Conservation (phyloP, 2,329 filamentous ascomycete species). For the Penicillium polonicum region DNA sequence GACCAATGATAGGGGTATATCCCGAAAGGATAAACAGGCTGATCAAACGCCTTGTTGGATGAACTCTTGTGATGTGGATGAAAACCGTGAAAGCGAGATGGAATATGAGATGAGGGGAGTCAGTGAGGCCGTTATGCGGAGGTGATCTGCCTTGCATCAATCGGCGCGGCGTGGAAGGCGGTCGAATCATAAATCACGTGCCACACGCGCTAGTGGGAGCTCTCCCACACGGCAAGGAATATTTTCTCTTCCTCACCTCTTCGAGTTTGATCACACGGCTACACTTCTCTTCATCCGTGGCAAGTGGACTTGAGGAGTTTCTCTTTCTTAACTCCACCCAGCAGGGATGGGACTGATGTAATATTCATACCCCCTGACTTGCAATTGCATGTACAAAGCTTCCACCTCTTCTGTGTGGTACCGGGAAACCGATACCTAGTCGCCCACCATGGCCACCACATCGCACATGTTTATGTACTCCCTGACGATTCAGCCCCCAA, state of each 20-base stretch:
- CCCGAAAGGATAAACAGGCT: background rate
- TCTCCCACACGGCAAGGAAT: slow-evolving; percentile 31
- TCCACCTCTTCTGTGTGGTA: slow-evolving; percentile 13
- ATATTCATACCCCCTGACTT: slow-evolving; percentile 28
- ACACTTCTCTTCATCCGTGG: slow-evolving; percentile 9
- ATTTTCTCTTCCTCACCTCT: slow-evolving; percentile 23
- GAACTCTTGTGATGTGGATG: background rate
- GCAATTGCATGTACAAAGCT: slow-evolving; percentile 27
- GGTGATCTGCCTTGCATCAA: slow-evolving; percentile 16
- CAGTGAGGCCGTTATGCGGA: slow-evolving; percentile 4
- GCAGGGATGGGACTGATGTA: slow-evolving; percentile 41
- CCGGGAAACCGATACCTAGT: slow-evolving; percentile 22
- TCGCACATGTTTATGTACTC: slow-evolving; percentile 99
- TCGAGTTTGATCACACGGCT: slow-evolving; percentile 5
- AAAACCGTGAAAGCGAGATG: background rate
- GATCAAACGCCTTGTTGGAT: background rate
- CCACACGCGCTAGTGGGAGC: slow-evolving; percentile 28
- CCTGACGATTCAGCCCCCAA: slow-evolving; percentile 89
- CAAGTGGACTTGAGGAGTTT: slow-evolving; percentile 30
- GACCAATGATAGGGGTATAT: background rate
- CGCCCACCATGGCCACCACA: slow-evolving; percentile 81
- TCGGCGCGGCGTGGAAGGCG: slow-evolving; percentile 31
- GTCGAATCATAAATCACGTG: slow-evolving; percentile 32
- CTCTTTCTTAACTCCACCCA: slow-evolving; percentile 14
- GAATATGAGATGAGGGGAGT: background rate